phyloP scores from a whole-genome alignment of 139 green algal genomes.

The Trebouxia sp. region DNA sequence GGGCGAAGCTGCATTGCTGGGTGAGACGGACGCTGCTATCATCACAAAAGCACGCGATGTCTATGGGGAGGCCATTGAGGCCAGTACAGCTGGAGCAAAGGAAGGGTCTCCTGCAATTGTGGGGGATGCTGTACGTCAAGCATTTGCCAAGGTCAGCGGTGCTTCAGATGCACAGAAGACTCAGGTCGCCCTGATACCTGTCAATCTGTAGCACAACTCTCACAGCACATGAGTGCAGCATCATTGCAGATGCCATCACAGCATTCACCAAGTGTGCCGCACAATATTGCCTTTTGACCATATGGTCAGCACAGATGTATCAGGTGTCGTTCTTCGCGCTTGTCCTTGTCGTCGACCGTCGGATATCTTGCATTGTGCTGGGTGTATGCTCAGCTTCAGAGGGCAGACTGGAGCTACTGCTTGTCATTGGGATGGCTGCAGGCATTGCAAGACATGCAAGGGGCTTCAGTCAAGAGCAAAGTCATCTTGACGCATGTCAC shows the following conservation, averaged over 20 bases:
- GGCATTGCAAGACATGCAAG: not conserved
- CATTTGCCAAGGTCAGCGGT: constrained; percentile 15
- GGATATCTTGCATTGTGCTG: no score
- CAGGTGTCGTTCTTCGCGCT: no score
- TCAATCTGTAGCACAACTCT: not conserved
- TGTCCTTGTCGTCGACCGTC: no score
- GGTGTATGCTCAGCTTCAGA: no score
- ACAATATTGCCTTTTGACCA: no score
- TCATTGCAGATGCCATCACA: not conserved
- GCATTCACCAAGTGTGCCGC: no score
- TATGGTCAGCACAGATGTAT: no score
- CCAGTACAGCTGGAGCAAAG: not conserved
- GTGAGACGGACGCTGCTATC: not conserved
- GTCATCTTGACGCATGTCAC: no score
- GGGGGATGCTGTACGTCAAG: not conserved
- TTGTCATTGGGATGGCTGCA: not conserved
- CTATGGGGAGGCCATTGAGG: constrained; percentile 8
- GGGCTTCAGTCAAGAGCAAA: not conserved
- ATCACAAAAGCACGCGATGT: not conserved
- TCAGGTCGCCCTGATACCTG: no score
- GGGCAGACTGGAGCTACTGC: not conserved
- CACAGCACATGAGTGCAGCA: not conserved
- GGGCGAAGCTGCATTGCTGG: not conserved
- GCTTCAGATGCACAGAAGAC: no score
- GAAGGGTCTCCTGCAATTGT: not conserved